These are phyloP conservation scores for Fusarium decemcellulare DNA, from an alignment of 2,329 filamentous ascomycete genomes.

Conservation along the genomic window DNA sequence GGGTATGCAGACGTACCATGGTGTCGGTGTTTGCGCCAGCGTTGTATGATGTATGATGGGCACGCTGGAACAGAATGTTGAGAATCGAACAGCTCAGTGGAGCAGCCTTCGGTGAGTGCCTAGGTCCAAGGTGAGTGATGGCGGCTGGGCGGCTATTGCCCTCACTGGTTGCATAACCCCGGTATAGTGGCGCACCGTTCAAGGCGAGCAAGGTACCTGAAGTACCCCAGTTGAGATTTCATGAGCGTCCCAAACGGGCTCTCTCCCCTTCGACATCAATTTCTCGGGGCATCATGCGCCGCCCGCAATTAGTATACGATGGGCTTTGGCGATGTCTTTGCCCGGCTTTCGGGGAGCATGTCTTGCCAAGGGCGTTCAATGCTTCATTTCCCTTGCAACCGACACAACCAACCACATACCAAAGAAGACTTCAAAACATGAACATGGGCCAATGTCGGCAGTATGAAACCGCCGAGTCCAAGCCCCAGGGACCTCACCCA, in stretches of 20 bases:
- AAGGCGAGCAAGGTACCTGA: slow-evolving; percentile 5
- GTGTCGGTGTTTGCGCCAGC: slow-evolving; percentile 38
- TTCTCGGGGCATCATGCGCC: slow-evolving; percentile 45
- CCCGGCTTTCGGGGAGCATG: slow-evolving; percentile 64
- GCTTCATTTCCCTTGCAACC: slow-evolving; percentile 26
- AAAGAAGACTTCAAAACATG: slow-evolving; percentile 17
- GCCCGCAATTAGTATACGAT: slow-evolving; percentile 60
- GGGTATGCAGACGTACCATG: slow-evolving; percentile 42
- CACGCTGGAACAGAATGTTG: slow-evolving; percentile 42
- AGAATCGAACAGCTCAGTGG: slow-evolving; percentile 45
- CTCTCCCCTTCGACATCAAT: background rate
- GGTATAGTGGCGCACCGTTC: slow-evolving; percentile 24
- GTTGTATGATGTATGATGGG: slow-evolving; percentile 40
- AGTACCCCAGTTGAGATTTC: slow-evolving; percentile 13
- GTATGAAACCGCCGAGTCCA: slow-evolving; percentile 31
- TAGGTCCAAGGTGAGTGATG: slow-evolving; percentile 33
- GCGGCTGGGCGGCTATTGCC: slow-evolving; percentile 27
- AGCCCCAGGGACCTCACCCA: background rate
- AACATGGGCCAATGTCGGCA: slow-evolving; percentile 31
- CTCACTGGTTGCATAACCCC: slow-evolving; percentile 45
- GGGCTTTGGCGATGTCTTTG: slow-evolving; percentile 76
- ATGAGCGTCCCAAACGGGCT: background rate
- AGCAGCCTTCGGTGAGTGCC: slow-evolving; percentile 44
- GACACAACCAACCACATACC: slow-evolving; percentile 4
- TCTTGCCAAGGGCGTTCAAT: slow-evolving; percentile 52